These are phyloP conservation scores for Colletotrichum abscissum DNA, from an alignment of 2,329 filamentous ascomycete species.

Conservation along the genomic window DNA sequence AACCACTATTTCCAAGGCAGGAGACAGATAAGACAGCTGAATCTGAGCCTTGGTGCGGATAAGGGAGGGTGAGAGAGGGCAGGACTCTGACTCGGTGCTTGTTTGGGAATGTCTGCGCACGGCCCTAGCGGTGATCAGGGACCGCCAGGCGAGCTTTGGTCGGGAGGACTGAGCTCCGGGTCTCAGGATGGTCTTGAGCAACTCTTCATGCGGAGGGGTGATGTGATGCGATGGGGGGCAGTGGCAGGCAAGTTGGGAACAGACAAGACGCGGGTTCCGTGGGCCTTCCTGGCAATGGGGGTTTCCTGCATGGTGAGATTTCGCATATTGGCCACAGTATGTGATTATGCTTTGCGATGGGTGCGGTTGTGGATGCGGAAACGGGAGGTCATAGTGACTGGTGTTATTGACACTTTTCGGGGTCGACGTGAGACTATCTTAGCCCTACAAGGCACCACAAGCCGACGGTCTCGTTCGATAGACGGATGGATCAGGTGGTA, in stretches of 20 bases:
- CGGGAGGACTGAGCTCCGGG: conserved; percentile 30
- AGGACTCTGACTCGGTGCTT: conserved; percentile 23
- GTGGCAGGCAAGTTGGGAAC: too few species aligned
- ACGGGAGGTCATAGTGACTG: not conserved
- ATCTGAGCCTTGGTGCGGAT: not conserved
- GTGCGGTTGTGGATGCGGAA: not conserved
- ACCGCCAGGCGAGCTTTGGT: not conserved
- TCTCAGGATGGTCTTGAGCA: conserved; percentile 31
- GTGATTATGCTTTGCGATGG: conserved; percentile 7
- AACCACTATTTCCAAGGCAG: not conserved
- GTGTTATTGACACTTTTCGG: not conserved
- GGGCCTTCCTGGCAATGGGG: not conserved
- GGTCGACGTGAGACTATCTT: not conserved
- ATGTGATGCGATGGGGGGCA: not conserved
- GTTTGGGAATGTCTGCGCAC: conserved; percentile 24
- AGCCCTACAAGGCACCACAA: not conserved
- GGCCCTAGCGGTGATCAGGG: conserved; percentile 24
- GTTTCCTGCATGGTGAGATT: not conserved
- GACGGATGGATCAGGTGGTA: not conserved
- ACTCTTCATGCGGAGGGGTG: not conserved
- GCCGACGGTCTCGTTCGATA: not conserved
- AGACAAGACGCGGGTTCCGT: not conserved
- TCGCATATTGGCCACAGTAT: not conserved
- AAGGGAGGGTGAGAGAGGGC: not conserved
- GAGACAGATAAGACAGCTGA: not conserved